Percentiles rank a stretch among this genome's conserved stretches.
Conservation (phyloP, 1,284 basidiomycete species). For the Anthracocystis panici-leucophaei region DNA sequence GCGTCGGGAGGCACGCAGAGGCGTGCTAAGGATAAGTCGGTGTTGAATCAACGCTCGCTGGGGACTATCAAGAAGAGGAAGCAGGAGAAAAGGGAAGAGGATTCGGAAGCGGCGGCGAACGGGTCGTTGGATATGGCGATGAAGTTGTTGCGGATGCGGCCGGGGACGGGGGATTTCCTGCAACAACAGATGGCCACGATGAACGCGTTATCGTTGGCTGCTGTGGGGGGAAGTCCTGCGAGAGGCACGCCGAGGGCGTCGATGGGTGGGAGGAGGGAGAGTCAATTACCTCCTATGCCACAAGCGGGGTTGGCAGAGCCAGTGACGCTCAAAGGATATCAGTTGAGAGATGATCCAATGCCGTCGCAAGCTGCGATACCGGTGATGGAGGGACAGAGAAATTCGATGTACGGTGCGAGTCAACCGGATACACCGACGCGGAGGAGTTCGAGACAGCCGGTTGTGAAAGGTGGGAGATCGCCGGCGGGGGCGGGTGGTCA, state of each 20-base stretch:
- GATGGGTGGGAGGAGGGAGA: slow-evolving; percentile 19
- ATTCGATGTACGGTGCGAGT: slow-evolving; percentile 7
- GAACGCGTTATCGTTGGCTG: slow-evolving; percentile 47
- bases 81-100: slow-evolving; percentile 82
- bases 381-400: slow-evolving; percentile 1
- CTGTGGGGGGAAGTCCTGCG: slow-evolving; percentile 47
- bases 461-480: slow-evolving; percentile 14
- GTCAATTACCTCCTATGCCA: slow-evolving; percentile 26
- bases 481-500: slow-evolving; percentile 2
- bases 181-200: slow-evolving; percentile 62
- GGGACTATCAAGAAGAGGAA: slow-evolving; percentile 96
- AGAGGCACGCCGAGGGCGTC: slow-evolving; percentile 16
- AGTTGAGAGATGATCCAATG: slow-evolving; percentile 30
- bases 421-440: slow-evolving; percentile 33
- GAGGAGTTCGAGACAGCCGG: slow-evolving; percentile 30
- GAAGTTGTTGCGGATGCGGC: slow-evolving; percentile 62
- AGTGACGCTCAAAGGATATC: slow-evolving; percentile 13
- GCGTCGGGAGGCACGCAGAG: slow-evolving; percentile 29
- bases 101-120: slow-evolving; percentile 40
- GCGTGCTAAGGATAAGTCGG: slow-evolving; percentile 77
- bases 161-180: slow-evolving; percentile 62
- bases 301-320: slow-evolving; percentile 5
- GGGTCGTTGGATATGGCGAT: slow-evolving; percentile 59
- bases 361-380: not conserved
- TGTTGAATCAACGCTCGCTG: slow-evolving; percentile 83